Evolutionary conservation across 2,329 filamentous ascomycete genomes (phyloP).

Genomic region (Fusarium pseudonygamai): DNA sequence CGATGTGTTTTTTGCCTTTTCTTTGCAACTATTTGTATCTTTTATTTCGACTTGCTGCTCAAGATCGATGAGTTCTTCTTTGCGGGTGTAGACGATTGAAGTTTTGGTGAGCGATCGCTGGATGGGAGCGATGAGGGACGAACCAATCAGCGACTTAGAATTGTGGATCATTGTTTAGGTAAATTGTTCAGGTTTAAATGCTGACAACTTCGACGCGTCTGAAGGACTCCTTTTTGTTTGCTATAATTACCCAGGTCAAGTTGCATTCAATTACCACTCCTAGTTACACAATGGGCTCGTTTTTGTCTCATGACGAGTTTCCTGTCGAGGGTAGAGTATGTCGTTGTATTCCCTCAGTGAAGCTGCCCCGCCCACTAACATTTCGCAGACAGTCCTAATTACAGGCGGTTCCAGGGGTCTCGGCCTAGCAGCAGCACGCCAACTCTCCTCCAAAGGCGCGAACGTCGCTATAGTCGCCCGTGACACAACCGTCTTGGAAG

Average conservation of each 20-base stretch:
- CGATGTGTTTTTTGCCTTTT: not conserved
- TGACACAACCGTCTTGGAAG: not conserved
- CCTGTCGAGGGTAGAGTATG: slow-evolving; percentile 17
- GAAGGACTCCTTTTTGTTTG: not conserved
- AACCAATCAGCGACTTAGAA: not conserved
- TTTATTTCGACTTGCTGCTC: too few species aligned
- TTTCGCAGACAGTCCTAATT: slow-evolving; percentile 14
- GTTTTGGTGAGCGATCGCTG: not conserved
- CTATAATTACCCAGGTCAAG: not conserved
- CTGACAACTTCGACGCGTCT: slow-evolving; percentile 16
- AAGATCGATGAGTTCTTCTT: not conserved
- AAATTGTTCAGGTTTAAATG: slow-evolving; percentile 1
- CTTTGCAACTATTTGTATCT: too few species aligned
- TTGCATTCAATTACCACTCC: rapidly evolving
- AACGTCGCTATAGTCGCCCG: slow-evolving; percentile 20
- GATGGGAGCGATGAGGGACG: not conserved
- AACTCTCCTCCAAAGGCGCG: slow-evolving; percentile 23
- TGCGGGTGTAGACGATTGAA: rapidly evolving
- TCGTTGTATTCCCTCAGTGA: rapidly evolving
- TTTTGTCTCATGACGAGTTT: slow-evolving; percentile 10
- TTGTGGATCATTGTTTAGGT: not conserved
- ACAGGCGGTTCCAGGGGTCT: slow-evolving; percentile 30
- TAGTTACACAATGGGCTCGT: not conserved
- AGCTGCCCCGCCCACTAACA: not conserved
- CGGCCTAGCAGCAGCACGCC: slow-evolving; percentile 20